Conservation (phyloP, 805 yeast species). For the Ogataea ramenticola region DNA sequence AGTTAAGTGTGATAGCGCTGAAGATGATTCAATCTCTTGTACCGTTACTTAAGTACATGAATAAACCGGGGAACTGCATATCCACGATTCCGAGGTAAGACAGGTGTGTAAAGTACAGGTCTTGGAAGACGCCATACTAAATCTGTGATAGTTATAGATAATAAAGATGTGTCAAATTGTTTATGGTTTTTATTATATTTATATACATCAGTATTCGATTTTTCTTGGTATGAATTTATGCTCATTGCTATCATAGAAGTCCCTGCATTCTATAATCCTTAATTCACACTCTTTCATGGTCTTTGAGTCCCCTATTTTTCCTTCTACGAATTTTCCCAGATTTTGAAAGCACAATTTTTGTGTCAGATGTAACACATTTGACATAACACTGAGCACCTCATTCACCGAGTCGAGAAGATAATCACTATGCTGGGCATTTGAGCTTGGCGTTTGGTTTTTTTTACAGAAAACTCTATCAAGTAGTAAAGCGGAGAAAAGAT, state of each 20-base stretch:
- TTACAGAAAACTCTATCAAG: constrained; percentile 48
- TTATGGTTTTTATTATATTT: no score
- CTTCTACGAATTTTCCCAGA: constrained; percentile 32
- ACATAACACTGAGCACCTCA: constrained; percentile 52
- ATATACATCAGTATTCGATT: background rate
- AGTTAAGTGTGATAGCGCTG: no score
- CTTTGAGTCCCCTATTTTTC: constrained; percentile 47
- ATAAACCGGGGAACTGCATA: background rate
- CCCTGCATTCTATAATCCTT: constrained; percentile 54
- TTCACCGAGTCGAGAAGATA: constrained; percentile 32
- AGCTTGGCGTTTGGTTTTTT: no score
- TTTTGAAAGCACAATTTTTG: constrained; percentile 29
- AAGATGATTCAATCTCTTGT: no score
- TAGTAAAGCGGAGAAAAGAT: constrained; percentile 74
- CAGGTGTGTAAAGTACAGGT: no score
- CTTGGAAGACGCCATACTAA: background rate
- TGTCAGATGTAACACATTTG: constrained; percentile 42
- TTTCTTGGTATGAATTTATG: constrained; percentile 4
- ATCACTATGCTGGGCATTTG: constrained; percentile 1
- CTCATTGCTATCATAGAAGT: constrained; percentile 18
- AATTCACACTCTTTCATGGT: constrained; percentile 71
- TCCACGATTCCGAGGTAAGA: background rate
- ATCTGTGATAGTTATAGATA: background rate
- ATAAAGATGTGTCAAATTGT: no score
- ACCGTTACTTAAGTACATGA: no score